Base-by-base conservation (phyloP, 495 filamentous ascomycete genomes). In the Evansstolkia leycettana region DNA sequence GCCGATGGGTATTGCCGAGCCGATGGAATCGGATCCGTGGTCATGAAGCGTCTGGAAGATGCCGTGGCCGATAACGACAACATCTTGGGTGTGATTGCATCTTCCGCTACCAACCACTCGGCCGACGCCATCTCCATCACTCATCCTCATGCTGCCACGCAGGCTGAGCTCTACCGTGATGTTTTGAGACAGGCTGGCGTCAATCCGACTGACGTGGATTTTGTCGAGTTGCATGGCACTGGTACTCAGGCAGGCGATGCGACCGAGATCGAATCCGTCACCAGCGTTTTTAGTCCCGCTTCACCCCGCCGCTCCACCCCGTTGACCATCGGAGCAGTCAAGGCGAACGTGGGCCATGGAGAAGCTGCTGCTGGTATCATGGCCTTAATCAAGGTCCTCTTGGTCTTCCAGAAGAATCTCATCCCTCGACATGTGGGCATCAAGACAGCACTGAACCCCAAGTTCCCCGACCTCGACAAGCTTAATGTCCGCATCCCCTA, bases 1-100 rank as follows among this genome's bases (percentile, higher is more conserved):
- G 80, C 80, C 2, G 76, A 85, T 51, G 80, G 81, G 0, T 86
- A 84, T 50, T 81, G 77, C 46, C 70, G 81, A 38, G 64, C 45
- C 1, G 70, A 74, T 0, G 69, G 52, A 2, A 50, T 70, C 9
- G 69, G 52, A 1, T 52, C 55, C 1, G 26, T 70, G 0, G 45
- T 71, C 5, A 20, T 72, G 0, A 72, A 72, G 35, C 43, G 64
- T 5, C 38, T 70, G 0, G 54, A 62, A n/a, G 67, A 72, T 47
- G 69, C 69, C 5, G 29, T 56, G 1, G 57, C 58, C 11, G 67
- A 72, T 8, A 61, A 60, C 14, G 67, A 72, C 39, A 53, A 51
- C 4, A 65, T 72, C 29, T 39, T 57, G 1, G 69, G 47, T n/a
- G 45, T 62, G 0, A 65, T 72, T 23, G 31, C 55, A 2, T 45